These are phyloP conservation scores for Thielaviopsis euricoi DNA, from an alignment of 2,329 filamentous ascomycete species.

Conservation along the genomic window DNA sequence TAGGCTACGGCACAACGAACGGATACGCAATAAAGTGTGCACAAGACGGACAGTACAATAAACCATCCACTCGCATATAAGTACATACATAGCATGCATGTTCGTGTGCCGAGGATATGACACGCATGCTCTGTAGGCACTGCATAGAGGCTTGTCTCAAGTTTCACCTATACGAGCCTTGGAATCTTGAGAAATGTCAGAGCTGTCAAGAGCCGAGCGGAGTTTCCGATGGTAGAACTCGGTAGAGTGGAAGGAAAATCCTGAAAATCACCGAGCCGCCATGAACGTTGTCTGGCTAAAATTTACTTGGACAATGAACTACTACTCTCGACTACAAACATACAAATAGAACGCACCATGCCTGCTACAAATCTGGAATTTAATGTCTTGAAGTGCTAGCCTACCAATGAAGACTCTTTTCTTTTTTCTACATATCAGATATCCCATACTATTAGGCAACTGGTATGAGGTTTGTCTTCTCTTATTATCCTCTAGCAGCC, in stretches of 20 bases:
- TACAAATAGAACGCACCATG: background rate
- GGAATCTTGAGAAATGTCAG: background rate
- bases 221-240: background rate
- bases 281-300: background rate
- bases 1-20: no score
- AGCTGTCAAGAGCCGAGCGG: background rate
- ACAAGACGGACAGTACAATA: no score
- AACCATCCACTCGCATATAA: no score
- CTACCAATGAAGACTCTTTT: background rate
- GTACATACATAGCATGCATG: no score
- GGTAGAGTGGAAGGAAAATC: background rate
- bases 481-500: no score
- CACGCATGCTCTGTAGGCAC: background rate
- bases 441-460: background rate
- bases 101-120: no score
- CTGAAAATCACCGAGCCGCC: background rate
- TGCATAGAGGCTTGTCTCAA: background rate
- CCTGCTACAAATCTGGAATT: background rate
- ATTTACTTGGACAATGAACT: no score
- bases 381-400: background rate
- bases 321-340: no score
- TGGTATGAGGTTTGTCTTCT: no score
- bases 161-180: background rate
- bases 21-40: no score
- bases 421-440: background rate